Evolutionary conservation across 768 basidiomycete species (phyloP), one percentile per base, ranked within the genome.

Genomic region (Kwoniella bestiolae): DNA sequence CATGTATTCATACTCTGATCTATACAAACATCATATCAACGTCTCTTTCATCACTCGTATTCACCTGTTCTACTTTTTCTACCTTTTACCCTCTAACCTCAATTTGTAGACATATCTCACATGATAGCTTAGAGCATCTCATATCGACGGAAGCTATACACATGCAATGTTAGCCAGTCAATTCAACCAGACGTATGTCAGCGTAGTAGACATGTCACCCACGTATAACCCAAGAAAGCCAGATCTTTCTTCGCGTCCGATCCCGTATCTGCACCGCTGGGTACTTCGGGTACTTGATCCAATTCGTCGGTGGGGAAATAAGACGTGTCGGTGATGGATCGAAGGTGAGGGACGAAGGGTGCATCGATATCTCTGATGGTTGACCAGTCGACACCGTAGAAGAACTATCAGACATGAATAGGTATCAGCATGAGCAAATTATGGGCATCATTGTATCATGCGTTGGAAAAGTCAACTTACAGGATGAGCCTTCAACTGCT

Each of bases 221-320:
- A 81, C 72, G 81, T 82, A 67, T 83, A 87, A 76, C 86, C 86
- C 69, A 87, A 81, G 83, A 87, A 87, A 1, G 86, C 86, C 46
- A 87, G 80, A 70, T 87, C 86, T 76, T 86, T 87, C 78, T 83
- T 84, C 26, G 77, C 74, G 51, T 78, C 71, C 23, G 46, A 31
- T n/a, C 70, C 72, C 2, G 56, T 58, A 26, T 75, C 76, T 23
- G 84, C 82, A 16, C 82, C 83, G 3, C 77, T 78, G 8, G 84
- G 83, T 58, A 85, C 82, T 31, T 87, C 86, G 0, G 84, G 82
- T 12, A 81, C 89, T 81, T 93, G 90, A 62, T 94, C 91, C 60
- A 94, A 85, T 72, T 95, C 92, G 66, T 96, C 93, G 2, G 91
- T 94, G 0, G 94, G 94, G 86, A 96, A 96, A 83, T 96, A 96